phyloP scores from a whole-genome alignment of 441 rosid species.

The Adansonia madagascariensis region DNA sequence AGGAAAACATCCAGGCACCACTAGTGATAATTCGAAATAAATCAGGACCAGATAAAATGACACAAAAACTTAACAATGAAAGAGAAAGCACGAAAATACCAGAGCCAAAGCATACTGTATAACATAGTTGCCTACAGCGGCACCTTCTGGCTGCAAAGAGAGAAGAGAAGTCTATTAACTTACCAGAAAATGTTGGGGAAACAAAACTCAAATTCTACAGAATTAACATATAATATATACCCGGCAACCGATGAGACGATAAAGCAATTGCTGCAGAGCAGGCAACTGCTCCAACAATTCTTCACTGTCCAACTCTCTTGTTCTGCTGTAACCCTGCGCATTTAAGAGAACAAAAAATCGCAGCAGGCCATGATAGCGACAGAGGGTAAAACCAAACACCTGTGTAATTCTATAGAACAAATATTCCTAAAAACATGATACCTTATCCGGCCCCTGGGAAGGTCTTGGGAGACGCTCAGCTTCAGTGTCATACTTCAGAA shows the following conservation, averaged over 20 bases:
- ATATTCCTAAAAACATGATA: conserved; percentile 27
- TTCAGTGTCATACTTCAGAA: conserved; percentile 89
- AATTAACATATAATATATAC: conserved; percentile 43
- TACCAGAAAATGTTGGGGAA: not conserved
- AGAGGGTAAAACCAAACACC: conserved; percentile 11
- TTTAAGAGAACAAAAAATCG: conserved; percentile 28
- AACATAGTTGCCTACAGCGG: conserved; percentile 76
- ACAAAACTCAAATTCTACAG: conserved; percentile 20
- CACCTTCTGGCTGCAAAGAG: conserved; percentile 88
- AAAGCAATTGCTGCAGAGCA: conserved; percentile 79
- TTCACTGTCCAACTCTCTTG: conserved; percentile 84
- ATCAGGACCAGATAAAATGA: conserved; percentile 9
- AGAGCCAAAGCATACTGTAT: conserved; percentile 96
- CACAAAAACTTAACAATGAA: not conserved
- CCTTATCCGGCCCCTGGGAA: conserved; percentile 85
- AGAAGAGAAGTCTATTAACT: conserved; percentile 19
- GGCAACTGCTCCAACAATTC: conserved; percentile 89
- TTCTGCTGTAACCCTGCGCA: conserved; percentile 81
- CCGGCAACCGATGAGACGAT: conserved; percentile 95
- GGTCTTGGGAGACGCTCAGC: conserved; percentile 85
- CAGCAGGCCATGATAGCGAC: not conserved
- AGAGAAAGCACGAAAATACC: conserved; percentile 45
- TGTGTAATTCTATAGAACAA: not conserved
- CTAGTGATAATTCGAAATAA: conserved; percentile 6
- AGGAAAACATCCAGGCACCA: not conserved